Base-by-base conservation (phyloP, 2,329 filamentous ascomycete species). In the Sclerotinia glacialis region DNA sequence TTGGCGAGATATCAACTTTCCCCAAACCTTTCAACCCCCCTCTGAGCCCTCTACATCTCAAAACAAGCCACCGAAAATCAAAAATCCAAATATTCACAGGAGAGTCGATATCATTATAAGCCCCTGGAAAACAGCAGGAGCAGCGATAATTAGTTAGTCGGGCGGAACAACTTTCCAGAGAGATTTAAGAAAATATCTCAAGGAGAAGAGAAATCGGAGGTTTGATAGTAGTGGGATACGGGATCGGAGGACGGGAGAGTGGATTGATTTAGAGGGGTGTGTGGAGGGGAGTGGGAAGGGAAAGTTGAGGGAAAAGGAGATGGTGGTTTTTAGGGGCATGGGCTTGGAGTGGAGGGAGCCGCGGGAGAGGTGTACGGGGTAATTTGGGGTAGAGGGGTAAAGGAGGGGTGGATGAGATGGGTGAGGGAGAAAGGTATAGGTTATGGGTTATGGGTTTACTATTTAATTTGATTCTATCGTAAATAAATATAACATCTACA, bases 211-310 rank as follows among this genome's bases (percentile, higher is more conserved):
- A 72, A 82, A 82, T 0, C 89, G 92, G 83, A 96, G 95, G 77
- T 98, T 98, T 75, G 93, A 97, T 75, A 95, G 90, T 69, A 96
- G 91, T 73, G 95, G 95, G 0, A 85, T 97, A 80, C 85, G 94
- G n/a, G 88, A 95, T 76, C 73, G 95, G 9, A 85, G 88, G 84
- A 89, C 80, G 75, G 83, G 74, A 1, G 85, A 85, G 83, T 74
- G 76, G 28, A 78, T 73, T 53, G 87, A 91, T 81, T 79, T 82
- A 83, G 89, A 80, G 75, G 83, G 74, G 1, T 84, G 85, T 83
- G 74, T 75, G 28, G 78, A 73, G 53, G 86, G 91, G 80, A 79
- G 31, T 12, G 14, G 8, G n/a, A n/a, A 12, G 21, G 44, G 8
- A 23, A 21, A 2, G 21, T 40, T 60, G 31, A 49, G 86, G 74